Percentiles rank a stretch among this genome's conserved stretches.
Conservation (phyloP, 306 rosid genomes). For the Pyrus communis region DNA sequence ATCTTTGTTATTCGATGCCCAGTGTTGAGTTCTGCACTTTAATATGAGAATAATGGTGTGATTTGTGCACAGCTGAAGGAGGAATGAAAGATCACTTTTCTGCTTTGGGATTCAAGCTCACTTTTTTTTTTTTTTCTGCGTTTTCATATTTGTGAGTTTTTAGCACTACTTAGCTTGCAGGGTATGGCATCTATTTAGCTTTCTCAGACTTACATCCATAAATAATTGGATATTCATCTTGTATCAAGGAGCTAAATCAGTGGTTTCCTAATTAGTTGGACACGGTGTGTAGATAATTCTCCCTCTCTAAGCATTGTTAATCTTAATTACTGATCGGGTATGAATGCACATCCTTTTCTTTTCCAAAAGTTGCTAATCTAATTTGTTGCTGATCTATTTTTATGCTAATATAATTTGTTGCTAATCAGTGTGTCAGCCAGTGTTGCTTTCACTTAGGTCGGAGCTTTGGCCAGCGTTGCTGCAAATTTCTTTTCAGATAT, state of each 20-base stretch:
- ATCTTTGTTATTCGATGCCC: neutral
- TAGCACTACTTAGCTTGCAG: conserved; percentile 42
- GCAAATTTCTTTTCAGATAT: neutral
- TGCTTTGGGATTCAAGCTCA: neutral
- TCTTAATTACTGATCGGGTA: neutral
- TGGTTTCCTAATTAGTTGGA: conserved; percentile 95
- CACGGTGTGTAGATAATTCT: conserved; percentile 47
- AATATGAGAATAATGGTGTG: neutral
- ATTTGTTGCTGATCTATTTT: neutral
- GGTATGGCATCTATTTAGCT: conserved; percentile 83
- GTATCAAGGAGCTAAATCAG: conserved; percentile 78
- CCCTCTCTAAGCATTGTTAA: neutral
- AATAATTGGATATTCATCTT: conserved; percentile 77
- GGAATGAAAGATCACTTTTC: too few species aligned
- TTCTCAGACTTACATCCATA: conserved; percentile 80
- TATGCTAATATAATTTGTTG: too few species aligned
- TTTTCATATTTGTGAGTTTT: conserved; percentile 11
- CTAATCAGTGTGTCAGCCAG: neutral
- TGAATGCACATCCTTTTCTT: neutral
- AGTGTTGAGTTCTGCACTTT: neutral
- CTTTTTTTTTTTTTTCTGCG: neutral
- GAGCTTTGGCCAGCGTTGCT: neutral
- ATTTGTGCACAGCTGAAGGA: neutral
- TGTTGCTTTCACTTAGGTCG: neutral
- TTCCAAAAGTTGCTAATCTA: neutral